Evolutionary conservation across 176 grass and related monocot species (phyloP).

Genomic region (Rhynchospora tenuis): DNA sequence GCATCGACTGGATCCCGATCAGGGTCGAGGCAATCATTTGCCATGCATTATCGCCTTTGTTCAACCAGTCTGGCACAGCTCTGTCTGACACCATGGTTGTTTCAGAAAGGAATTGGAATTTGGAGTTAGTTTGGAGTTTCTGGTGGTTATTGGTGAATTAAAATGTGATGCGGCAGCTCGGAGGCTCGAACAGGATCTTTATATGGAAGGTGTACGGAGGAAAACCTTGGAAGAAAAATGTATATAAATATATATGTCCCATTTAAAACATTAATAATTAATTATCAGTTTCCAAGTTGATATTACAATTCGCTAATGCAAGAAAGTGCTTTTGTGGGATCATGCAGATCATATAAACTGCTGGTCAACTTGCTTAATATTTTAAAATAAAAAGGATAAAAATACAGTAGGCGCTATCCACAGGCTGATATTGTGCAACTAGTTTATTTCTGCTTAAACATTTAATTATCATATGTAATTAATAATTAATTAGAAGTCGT

Average conservation of each 20-base stretch:
- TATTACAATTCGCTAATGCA: not conserved
- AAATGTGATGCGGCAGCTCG: slow-evolving; percentile 16
- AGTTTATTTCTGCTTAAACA: not conserved
- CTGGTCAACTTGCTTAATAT: not conserved
- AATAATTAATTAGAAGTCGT: not conserved
- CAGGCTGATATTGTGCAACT: slow-evolving; percentile 6
- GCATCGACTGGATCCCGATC: slow-evolving; percentile 66
- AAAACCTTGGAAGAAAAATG: not conserved
- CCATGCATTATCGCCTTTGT: slow-evolving; percentile 85
- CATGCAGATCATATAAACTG: not conserved
- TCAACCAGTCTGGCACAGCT: slow-evolving; percentile 55
- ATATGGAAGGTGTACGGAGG: not conserved
- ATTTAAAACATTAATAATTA: not conserved
- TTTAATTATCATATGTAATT: not conserved
- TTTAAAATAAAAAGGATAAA: not conserved
- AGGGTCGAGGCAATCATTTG: slow-evolving; percentile 58
- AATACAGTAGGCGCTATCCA: not conserved
- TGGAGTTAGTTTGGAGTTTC: not conserved
- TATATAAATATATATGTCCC: not conserved
- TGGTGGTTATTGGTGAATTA: slow-evolving; percentile 6
- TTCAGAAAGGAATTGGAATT: not conserved
- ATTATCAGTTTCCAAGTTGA: not conserved
- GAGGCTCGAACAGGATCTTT: not conserved
- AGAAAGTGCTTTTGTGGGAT: not conserved
- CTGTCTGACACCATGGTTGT: slow-evolving; percentile 20